Evolutionary conservation across 257 asterid genomes (phyloP).

Genomic region (Penstemon newberryi): DNA sequence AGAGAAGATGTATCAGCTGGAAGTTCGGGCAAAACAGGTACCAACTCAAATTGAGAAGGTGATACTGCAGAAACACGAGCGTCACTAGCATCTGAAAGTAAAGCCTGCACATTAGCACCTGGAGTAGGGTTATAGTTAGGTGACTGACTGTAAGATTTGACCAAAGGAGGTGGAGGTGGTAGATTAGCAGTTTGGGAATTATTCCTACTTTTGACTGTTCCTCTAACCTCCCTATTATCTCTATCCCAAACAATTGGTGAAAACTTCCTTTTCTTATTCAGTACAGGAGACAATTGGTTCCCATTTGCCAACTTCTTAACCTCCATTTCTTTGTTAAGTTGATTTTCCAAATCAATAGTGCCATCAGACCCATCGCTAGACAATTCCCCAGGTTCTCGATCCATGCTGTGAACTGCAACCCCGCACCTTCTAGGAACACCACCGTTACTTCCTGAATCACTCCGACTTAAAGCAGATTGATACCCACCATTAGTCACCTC

Average conservation of each 20-base stretch:
- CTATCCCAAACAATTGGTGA: constrained; percentile 92
- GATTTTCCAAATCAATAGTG: constrained; percentile 45
- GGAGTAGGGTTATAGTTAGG: constrained; percentile 29
- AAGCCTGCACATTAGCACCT: constrained; percentile 29
- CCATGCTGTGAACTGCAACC: constrained; percentile 30
- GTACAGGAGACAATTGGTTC: constrained; percentile 32
- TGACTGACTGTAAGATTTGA: constrained; percentile 29
- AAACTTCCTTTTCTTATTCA: constrained; percentile 64
- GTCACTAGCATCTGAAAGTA: constrained; percentile 26
- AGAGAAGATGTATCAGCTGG: constrained; percentile 37
- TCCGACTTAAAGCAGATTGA: constrained; percentile 48
- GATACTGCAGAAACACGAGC: constrained; percentile 36
- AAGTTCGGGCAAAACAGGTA: constrained; percentile 33
- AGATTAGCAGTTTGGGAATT: constrained; percentile 29
- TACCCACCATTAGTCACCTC: constrained; percentile 44
- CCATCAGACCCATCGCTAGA: constrained; percentile 85
- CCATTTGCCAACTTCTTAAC: constrained; percentile 44
- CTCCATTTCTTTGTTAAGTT: constrained; percentile 33
- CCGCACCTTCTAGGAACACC: constrained; percentile 41
- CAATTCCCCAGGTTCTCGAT: constrained; percentile 88
- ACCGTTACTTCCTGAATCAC: constrained; percentile 51
- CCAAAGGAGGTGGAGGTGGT: constrained; percentile 40
- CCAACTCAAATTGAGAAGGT: constrained; percentile 28
- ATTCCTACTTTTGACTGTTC: constrained; percentile 37
- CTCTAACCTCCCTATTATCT: constrained; percentile 52